A percentile compares a stretch with the other conserved stretches of the same genome.
Evolutionary conservation across 2,329 filamentous ascomycete species (phyloP).

Genomic region (Ceratocystis ficicola): DNA sequence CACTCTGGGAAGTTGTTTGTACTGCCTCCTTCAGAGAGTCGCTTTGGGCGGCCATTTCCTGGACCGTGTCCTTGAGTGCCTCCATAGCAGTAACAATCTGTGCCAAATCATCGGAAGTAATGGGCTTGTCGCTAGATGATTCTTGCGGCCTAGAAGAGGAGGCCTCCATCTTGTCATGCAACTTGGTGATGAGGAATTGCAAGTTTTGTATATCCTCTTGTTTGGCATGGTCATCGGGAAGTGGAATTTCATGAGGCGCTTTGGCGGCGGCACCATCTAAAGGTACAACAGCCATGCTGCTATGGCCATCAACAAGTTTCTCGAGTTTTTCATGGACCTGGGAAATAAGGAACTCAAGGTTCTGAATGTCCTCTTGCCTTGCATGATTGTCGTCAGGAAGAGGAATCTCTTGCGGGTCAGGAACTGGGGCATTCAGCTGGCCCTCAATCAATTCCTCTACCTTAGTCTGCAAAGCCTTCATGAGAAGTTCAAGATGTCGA

Average conservation of each 20-base stretch:
- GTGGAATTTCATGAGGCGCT: constrained; percentile 3
- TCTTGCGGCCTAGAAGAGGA: constrained; percentile 26
- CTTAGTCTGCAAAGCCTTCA: constrained; percentile 72
- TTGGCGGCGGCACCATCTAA: background rate
- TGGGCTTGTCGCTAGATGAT: constrained; percentile 25
- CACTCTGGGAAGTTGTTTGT: constrained; percentile 31
- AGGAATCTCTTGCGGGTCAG: constrained; percentile 27
- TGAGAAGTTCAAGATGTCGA: constrained; percentile 71
- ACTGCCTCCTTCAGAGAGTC: constrained; percentile 39
- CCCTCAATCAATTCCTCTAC: constrained; percentile 42
- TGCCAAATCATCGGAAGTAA: constrained; percentile 43
- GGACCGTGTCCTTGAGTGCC: constrained; percentile 38
- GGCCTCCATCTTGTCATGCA: constrained; percentile 68
- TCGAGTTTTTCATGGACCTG: constrained; percentile 20
- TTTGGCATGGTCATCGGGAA: constrained; percentile 40
- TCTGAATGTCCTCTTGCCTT: constrained; percentile 21
- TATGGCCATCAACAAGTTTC: constrained; percentile 16
- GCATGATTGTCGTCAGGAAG: constrained; percentile 18
- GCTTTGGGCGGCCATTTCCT: constrained; percentile 34
- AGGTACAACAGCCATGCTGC: background rate
- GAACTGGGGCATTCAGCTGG: constrained; percentile 36
- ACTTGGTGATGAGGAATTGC: constrained; percentile 68
- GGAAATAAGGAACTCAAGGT: constrained; percentile 19
- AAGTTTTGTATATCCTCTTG: constrained; percentile 73
- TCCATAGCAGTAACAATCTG: constrained; percentile 42